Evolutionary conservation across 805 yeast genomes (phyloP), one percentile per base, ranked within the genome.

Genomic region (Torulaspora quercuum): DNA sequence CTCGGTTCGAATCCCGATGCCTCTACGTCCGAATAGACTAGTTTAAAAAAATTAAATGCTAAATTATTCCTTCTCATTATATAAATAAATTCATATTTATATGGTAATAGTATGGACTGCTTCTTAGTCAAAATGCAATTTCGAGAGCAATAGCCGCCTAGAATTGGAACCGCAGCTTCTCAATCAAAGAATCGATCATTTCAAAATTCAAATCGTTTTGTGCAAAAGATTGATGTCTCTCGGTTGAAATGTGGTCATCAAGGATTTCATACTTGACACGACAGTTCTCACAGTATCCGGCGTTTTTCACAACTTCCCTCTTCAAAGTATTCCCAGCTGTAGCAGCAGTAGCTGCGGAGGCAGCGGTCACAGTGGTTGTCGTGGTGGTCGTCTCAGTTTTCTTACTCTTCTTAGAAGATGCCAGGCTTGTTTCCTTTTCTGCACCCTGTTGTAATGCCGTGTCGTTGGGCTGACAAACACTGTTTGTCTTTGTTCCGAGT

Each of bases 241-340:
- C 74, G 15, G 86, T 71, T 18, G 54, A 52, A 25, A 86, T 74
- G 57, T 90, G 98, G 39, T 76, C 84, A 16, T 78, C 84, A 53
- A 88, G 80, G 47, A 77, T 76, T 34, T 83, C 89, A 56, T 83
- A 90, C 55, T 80, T 80, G 42, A 82, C 82, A 15, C 90, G 70
- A 62, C 98, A 90, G 55, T 90, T 90, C 57, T 90, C 98, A 64
- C 98, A 90, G 61, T 85, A 89, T 0, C 97, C 97, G 1, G 90
- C 49, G 29, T 55, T 61, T 44, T 53, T 60, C 12, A 54, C 51
- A 33, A 50, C 47, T 7, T 48, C 44, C 21, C 34, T 47, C 37
- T 44, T 43, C 25, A 18, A 4, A 6, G 23, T n/a, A n/a, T n/a
- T n/a, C n/a, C n/a, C n/a, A n/a, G 23, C 8, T 24, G 35, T 13